Base-by-base conservation (phyloP, 1,284 basidiomycete species). In the Apiotrichum domesticum region DNA sequence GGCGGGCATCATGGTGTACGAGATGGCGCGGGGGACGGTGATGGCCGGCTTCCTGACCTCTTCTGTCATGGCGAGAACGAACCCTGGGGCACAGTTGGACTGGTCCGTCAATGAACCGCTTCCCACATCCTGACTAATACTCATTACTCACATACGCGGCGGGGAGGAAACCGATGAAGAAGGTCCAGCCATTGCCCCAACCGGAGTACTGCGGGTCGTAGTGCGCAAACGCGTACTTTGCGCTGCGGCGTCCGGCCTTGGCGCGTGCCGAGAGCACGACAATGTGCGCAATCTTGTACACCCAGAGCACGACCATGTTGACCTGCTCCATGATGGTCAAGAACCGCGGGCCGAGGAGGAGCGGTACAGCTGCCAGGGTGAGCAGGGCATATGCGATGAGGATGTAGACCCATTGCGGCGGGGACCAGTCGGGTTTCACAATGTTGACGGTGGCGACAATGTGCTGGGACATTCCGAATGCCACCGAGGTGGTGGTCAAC, bases 81-180 rank as follows among this genome's bases (percentile, higher is more conserved):
- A 55, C 10, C 59, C 59, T 0, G 56, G 56, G 0, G 56, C 59
- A 11, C 46, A 50, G 51, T 55, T 57, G 7, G 53, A 41, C 44
- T 46, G 8, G 37, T 13, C 2, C 37, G 37, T 13, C 6, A 29
- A 5, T 39, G 9, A 39, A 13, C 37, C 37, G 13, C 37, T 39
- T n/a, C n/a, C n/a, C n/a, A n/a, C n/a, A n/a, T n/a, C n/a, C n/a
- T n/a, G n/a, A n/a, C n/a, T n/a, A n/a, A n/a, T n/a, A n/a, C n/a
- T n/a, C n/a, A n/a, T n/a, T n/a, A 47, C 46, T 47, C 35, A 47
- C 46, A 34, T 57, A 61, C 5, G 56, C 55, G 6, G 56, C 46
- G 11, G 59, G 59, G 4, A 61, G 53, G 48, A 61, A 57, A 8
- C 59, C 59, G 40, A 61, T 57, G 56, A 61, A 61, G 15, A 61